Conservation (phyloP, 2,329 filamentous ascomycete species). For the Sporothrix humicola region DNA sequence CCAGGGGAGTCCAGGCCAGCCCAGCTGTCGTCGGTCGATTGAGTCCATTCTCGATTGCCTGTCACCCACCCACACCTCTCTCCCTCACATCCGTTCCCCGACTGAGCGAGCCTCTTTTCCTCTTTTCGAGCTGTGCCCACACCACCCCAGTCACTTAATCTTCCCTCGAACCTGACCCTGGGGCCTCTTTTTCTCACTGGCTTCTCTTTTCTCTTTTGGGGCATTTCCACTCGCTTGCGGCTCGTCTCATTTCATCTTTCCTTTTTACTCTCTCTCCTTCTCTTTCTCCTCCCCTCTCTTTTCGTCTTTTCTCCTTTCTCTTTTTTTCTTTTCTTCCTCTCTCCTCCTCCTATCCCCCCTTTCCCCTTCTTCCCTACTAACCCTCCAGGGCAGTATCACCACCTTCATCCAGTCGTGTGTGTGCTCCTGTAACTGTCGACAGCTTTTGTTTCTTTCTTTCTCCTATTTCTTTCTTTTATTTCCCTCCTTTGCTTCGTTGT, state of each 20-base stretch:
- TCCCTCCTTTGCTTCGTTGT: not conserved
- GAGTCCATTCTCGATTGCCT: too few species aligned
- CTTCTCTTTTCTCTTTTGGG: not conserved
- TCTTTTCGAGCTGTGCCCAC: constrained; percentile 30
- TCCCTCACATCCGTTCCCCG: constrained; percentile 22
- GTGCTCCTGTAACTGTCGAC: constrained; percentile 33
- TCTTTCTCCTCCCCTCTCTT: constrained; percentile 11
- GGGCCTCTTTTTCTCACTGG: constrained; percentile 13
- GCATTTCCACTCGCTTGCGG: constrained; percentile 3
- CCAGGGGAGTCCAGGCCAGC: too few species aligned
- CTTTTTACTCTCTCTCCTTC: constrained; percentile 24
- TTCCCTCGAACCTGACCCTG: constrained; percentile 28
- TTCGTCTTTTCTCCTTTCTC: not conserved
- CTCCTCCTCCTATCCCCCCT: constrained; percentile 21
- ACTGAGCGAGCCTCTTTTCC: constrained; percentile 24
- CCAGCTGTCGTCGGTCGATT: too few species aligned
- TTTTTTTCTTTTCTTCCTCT: constrained; percentile 20
- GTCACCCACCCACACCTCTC: constrained; percentile 15
- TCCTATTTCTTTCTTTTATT: constrained; percentile 7
- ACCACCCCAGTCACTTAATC: constrained; percentile 35
- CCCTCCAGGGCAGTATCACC: constrained; percentile 34
- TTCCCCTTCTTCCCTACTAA: constrained; percentile 17
- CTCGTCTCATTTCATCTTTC: constrained; percentile 25
- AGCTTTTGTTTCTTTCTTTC: not conserved
- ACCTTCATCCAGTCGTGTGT: constrained; percentile 32